A percentile compares a stretch with the other conserved stretches of the same genome.
Evolutionary conservation across 768 basidiomycete genomes (phyloP).

Genomic region (Cyclocybe cylindracea): DNA sequence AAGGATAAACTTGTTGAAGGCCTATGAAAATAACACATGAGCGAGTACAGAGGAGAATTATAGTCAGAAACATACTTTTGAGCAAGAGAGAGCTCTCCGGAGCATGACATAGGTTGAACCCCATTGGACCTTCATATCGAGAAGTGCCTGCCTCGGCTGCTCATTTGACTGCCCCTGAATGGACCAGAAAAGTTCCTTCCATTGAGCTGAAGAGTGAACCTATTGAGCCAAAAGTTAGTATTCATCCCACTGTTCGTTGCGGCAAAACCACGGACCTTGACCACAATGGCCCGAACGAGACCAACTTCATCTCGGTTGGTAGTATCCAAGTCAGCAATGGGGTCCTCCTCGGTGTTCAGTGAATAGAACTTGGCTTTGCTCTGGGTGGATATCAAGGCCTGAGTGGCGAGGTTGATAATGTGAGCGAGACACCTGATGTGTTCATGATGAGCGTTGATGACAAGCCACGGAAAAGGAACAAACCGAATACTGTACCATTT

Average conservation of each 20-base stretch:
- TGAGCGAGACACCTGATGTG: conserved; percentile 19
- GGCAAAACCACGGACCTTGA: conserved; percentile 12
- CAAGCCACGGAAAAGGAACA: too few species aligned
- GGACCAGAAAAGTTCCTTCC: conserved; percentile 12
- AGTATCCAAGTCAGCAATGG: background rate
- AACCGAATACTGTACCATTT: too few species aligned
- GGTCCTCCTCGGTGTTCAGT: background rate
- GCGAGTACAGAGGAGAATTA: too few species aligned
- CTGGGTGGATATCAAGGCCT: conserved; percentile 4
- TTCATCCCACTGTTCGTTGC: background rate
- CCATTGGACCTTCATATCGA: conserved; percentile 6
- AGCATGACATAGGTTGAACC: conserved; percentile 5
- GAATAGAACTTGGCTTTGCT: conserved; percentile 11
- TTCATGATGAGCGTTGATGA: too few species aligned
- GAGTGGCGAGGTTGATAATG: conserved; percentile 17
- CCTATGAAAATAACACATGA: too few species aligned
- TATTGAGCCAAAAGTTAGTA: conserved; percentile 1
- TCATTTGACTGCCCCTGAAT: conserved; percentile 1
- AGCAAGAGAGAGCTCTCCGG: too few species aligned
- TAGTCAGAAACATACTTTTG: too few species aligned
- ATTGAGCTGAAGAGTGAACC: conserved; percentile 15
- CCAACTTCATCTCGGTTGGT: conserved; percentile 13
- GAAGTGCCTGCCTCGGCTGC: background rate
- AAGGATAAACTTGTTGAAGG: too few species aligned
- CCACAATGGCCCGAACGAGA: conserved; percentile 9